A percentile compares a stretch with the other conserved stretches of the same genome.
phyloP scores from a whole-genome alignment of 768 basidiomycete species.

The Suillus tomentosus region DNA sequence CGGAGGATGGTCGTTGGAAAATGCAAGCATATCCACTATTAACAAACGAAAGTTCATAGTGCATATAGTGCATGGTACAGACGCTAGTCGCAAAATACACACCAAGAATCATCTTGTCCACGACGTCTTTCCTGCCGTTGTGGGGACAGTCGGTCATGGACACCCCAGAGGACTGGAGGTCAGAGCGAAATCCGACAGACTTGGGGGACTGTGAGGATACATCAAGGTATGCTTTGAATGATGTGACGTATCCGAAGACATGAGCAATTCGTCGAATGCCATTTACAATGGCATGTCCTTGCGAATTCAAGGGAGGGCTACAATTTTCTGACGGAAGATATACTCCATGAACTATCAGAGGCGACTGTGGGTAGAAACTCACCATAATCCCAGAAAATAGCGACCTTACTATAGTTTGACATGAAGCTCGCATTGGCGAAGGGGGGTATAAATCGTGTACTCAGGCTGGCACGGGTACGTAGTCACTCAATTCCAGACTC shows the following conservation, averaged over 20 bases:
- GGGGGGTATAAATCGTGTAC: not conserved
- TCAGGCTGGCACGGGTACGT: not conserved
- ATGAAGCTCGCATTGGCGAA: constrained; percentile 25
- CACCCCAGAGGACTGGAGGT: constrained; percentile 47
- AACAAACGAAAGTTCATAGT: constrained; percentile 11
- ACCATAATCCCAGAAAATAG: constrained; percentile 45
- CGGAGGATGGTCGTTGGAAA: constrained; percentile 59
- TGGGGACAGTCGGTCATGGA: constrained; percentile 41
- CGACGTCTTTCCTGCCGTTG: constrained; percentile 38
- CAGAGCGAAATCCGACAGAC: constrained; percentile 38
- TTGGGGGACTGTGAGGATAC: constrained; percentile 41
- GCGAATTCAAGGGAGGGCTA: constrained; percentile 30
- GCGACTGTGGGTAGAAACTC: constrained; percentile 8
- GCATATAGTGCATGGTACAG: constrained; percentile 5
- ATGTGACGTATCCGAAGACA: constrained; percentile 46
- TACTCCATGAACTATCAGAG: constrained; percentile 5
- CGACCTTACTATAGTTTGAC: constrained; percentile 40
- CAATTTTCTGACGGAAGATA: constrained; percentile 30
- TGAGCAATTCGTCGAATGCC: constrained; percentile 48
- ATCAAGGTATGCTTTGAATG: constrained; percentile 59
- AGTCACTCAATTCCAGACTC: not conserved
- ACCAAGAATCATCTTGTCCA: constrained; percentile 52
- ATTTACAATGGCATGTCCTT: constrained; percentile 41
- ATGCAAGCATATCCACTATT: constrained; percentile 70
- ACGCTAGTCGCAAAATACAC: constrained; percentile 14